Base-by-base conservation (phyloP, 257 asterid species). In the Echium plantagineum region DNA sequence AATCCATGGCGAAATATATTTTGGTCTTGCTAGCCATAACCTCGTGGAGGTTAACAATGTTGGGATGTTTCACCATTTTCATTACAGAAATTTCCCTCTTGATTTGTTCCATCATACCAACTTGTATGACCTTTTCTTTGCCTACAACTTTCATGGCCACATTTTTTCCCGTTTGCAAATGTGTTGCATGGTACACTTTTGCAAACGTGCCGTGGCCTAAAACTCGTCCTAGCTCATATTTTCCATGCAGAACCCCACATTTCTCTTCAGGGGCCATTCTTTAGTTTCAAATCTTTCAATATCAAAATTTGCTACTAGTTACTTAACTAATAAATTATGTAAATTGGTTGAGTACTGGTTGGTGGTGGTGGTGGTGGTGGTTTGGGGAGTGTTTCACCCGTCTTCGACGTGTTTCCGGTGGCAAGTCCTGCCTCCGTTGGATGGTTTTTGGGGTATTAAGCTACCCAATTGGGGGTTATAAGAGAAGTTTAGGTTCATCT, bases 321-420 rank as follows among this genome's bases (percentile, higher is more conserved):
- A 47, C 51, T 56, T 38, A 15, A 16, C 22, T n/a, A 21, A 22
- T n/a, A 3, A n/a, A 9, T 24, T 15, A 6, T 38, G 42, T 19
- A 13, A 1, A 38, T 17, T 6, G 42, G 35, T 30, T 28, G 21
- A 55, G 52, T 19, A 7, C 31, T 6, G 52, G 70, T 46, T 17
- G 66, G 54, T 46, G 53, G 66, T n/a, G 31, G 57, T 57, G n/a
- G n/a, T n/a, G 16, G 9, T 26, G 52, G 19, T 30, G 66, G 68
- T 10, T 58, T 8, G 17, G 58, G 61, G 26, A 12, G 52, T 18
- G 6, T 69, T n/a, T 89, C 94, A 86, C 84, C 97, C 97, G 94
- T 89, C 97, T 61, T 86, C 95, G 5, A 86, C 94, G 93, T 89
- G 86, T 71, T 89, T 89, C 72, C 97, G 94, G 79, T 86, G 97